Evolutionary conservation across 2,329 filamentous ascomycete genomes (phyloP).

Genomic region (Fusarium continuum): DNA sequence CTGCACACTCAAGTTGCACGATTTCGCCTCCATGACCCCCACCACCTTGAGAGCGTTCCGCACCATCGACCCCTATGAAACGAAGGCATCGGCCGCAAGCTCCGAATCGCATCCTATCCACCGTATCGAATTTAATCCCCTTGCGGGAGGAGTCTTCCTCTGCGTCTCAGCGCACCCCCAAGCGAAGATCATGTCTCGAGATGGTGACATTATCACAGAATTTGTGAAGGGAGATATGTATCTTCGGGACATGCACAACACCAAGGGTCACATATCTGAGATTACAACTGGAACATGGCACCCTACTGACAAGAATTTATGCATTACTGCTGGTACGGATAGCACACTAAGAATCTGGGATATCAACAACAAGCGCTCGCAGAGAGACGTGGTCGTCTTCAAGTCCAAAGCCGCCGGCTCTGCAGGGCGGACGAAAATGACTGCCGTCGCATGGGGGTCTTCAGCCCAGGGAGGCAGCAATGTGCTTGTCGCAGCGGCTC

Average conservation of each 20-base stretch:
- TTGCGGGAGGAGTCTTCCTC: constrained; percentile 81
- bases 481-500: constrained; percentile 80
- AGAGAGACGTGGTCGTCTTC: constrained; percentile 94
- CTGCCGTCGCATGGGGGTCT: constrained; percentile 85
- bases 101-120: constrained; percentile 90
- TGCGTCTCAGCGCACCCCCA: constrained; percentile 91
- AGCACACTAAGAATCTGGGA: constrained; percentile 98
- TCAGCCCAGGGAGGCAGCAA: constrained; percentile 80
- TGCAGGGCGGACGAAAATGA: constrained; percentile 93
- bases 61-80: constrained; percentile 84
- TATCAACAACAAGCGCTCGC: constrained; percentile 86
- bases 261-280: constrained; percentile 95
- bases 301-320: constrained; percentile 83
- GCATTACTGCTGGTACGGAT: constrained; percentile 91
- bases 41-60: constrained; percentile 95
- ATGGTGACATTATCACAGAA: constrained; percentile 85
- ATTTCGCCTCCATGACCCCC: constrained; percentile 95
- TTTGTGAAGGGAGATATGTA: constrained; percentile 99
- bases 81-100: constrained; percentile 72
- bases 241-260: constrained; percentile 94
- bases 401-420: constrained; percentile 90
- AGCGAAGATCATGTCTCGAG: constrained; percentile 86
- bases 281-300: constrained; percentile 91
- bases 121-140: constrained; percentile 84
- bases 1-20: constrained; percentile 90